Conservation (phyloP, 2,329 filamentous ascomycete genomes). For the Trichoderma lentiforme region DNA sequence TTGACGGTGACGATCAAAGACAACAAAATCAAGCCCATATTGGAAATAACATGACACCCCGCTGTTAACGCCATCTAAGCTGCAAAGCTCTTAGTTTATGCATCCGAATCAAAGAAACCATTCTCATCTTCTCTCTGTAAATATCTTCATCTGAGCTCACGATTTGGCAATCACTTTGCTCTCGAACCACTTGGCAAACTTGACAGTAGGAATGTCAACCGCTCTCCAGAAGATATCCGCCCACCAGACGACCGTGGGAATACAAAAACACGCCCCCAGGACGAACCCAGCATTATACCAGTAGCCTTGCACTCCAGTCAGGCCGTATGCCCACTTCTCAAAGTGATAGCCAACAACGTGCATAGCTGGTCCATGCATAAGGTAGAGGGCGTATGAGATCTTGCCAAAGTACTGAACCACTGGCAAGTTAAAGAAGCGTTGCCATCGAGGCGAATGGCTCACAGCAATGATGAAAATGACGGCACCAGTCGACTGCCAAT, state of each 20-base stretch:
- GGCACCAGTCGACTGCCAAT: slow-evolving; percentile 55
- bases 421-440: slow-evolving; percentile 48
- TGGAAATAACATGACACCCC: not conserved
- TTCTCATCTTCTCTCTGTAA: not conserved
- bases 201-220: slow-evolving; percentile 54
- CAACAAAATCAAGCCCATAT: not conserved
- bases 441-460: slow-evolving; percentile 45
- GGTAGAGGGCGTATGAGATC: slow-evolving; percentile 59
- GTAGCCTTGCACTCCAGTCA: slow-evolving; percentile 46
- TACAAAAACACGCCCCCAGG: slow-evolving; percentile 45
- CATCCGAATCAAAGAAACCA: not conserved
- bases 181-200: slow-evolving; percentile 56
- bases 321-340: slow-evolving; percentile 45
- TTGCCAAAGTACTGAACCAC: slow-evolving; percentile 57
- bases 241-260: slow-evolving; percentile 52
- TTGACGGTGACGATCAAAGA: not conserved
- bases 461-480: slow-evolving; percentile 51
- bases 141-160: slow-evolving; percentile 16
- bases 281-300: slow-evolving; percentile 46
- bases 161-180: slow-evolving; percentile 36
- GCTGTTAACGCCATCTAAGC: slow-evolving; percentile 15
- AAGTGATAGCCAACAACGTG: slow-evolving; percentile 52
- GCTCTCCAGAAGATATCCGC: slow-evolving; percentile 55
- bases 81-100: not conserved
- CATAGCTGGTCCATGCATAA: slow-evolving; percentile 57